Percentiles rank a stretch among this genome's conserved stretches.
Conservation (phyloP, 176 grass and related monocot species). For the Zizania latifolia region DNA sequence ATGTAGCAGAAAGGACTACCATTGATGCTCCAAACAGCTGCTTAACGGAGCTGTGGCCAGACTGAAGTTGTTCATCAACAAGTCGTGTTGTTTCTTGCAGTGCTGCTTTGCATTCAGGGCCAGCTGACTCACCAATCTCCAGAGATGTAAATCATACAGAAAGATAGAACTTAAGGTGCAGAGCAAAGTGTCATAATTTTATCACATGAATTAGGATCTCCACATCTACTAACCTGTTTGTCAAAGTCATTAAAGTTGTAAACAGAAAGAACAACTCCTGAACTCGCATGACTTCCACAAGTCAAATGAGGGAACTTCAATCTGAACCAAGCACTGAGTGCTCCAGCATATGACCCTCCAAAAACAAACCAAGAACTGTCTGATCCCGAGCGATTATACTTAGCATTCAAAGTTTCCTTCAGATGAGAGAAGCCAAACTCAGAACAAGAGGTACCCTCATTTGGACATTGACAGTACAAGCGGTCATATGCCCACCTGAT, state of each 20-base stretch:
- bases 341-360: slow-evolving; percentile 87
- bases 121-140: slow-evolving; percentile 87
- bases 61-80: slow-evolving; percentile 65
- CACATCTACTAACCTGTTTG: slow-evolving; percentile 32
- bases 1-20: slow-evolving; percentile 37
- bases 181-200: background rate
- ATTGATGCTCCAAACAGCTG: slow-evolving; percentile 59
- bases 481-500: slow-evolving; percentile 52
- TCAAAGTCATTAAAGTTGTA: slow-evolving; percentile 89
- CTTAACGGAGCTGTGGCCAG: slow-evolving; percentile 52
- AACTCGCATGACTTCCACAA: slow-evolving; percentile 94
- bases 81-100: slow-evolving; percentile 85
- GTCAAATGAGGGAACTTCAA: slow-evolving; percentile 94
- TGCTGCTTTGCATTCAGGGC: slow-evolving; percentile 80
- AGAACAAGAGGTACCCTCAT: slow-evolving; percentile 11
- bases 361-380: slow-evolving; percentile 91
- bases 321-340: slow-evolving; percentile 94
- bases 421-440: slow-evolving; percentile 30
- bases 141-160: slow-evolving; percentile 9
- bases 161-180: slow-evolving; percentile 21
- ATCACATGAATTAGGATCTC: slow-evolving; percentile 17
- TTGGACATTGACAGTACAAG: background rate
- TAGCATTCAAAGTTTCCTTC: slow-evolving; percentile 77
- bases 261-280: slow-evolving; percentile 78
- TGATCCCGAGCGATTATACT: slow-evolving; percentile 63